These are phyloP conservation scores for Yamadazyma membranifaciens DNA, from an alignment of 1,139 yeast species.

Conservation along the genomic window DNA sequence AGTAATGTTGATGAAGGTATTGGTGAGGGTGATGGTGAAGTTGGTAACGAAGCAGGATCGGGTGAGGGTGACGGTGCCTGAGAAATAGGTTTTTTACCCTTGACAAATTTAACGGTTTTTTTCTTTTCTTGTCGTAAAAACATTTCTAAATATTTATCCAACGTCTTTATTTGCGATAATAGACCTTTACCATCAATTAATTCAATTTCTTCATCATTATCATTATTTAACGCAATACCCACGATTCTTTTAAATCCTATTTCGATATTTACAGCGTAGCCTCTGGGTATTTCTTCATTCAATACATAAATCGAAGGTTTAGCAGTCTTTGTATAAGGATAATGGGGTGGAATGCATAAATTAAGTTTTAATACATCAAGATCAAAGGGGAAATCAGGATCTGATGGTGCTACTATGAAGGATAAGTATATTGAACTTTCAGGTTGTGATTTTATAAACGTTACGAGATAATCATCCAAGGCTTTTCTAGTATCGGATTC, in stretches of 20 bases:
- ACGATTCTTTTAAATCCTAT: slow-evolving; percentile 58
- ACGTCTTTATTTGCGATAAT: slow-evolving; percentile 50
- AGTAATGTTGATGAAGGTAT: slow-evolving; percentile 4
- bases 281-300: slow-evolving; percentile 71
- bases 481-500: slow-evolving; percentile 10
- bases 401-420: slow-evolving; percentile 52
- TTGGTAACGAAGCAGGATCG: not conserved
- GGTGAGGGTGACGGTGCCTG: slow-evolving; percentile 6
- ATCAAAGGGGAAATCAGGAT: slow-evolving; percentile 75
- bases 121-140: slow-evolving; percentile 60
- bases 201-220: slow-evolving; percentile 25
- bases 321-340: slow-evolving; percentile 43
- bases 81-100: slow-evolving; percentile 12
- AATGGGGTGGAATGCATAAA: slow-evolving; percentile 52
- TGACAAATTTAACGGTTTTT: slow-evolving; percentile 37
- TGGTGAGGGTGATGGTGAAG: slow-evolving; percentile 2
- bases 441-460: slow-evolving; percentile 18
- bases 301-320: slow-evolving; percentile 51
- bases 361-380: slow-evolving; percentile 50
- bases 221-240: slow-evolving; percentile 27
- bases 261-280: slow-evolving; percentile 66
- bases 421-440: slow-evolving; percentile 30
- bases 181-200: slow-evolving; percentile 50
- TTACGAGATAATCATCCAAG: slow-evolving; percentile 17
- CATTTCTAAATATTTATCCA: slow-evolving; percentile 57